Percentiles rank a stretch among this genome's conserved stretches.
These are phyloP conservation scores for Cladosporium sp. DNA, from an alignment of 2,329 filamentous ascomycete genomes.

Conservation along the genomic window DNA sequence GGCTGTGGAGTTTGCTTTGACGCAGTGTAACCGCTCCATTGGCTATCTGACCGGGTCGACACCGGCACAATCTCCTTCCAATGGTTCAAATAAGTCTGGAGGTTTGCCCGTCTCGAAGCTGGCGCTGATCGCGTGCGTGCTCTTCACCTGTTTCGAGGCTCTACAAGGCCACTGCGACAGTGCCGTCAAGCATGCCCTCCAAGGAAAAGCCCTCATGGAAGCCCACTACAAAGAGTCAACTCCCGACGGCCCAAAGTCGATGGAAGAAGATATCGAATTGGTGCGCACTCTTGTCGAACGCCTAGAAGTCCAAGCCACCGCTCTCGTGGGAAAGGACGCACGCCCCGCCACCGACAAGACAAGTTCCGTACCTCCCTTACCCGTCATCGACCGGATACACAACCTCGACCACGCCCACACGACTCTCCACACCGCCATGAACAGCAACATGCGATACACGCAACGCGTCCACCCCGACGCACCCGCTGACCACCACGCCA, in stretches of 20 bases:
- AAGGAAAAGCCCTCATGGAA: conserved; percentile 27
- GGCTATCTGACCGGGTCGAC: conserved; percentile 24
- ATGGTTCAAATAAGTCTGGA: background rate
- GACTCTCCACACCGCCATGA: conserved; percentile 28
- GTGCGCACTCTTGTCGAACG: conserved; percentile 30
- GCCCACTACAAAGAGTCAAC: conserved; percentile 7
- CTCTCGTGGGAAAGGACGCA: conserved; percentile 27
- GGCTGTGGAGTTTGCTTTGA: conserved; percentile 30
- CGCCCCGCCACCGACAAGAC: conserved; percentile 26
- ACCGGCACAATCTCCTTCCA: conserved; percentile 8
- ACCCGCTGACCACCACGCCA: conserved; percentile 26
- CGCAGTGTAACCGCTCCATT: conserved; percentile 31
- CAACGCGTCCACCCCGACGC: conserved; percentile 27
- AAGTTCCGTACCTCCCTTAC: conserved; percentile 23
- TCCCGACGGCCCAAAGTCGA: conserved; percentile 17
- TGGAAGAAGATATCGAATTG: conserved; percentile 29
- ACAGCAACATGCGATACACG: conserved; percentile 32
- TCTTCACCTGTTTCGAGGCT: conserved; percentile 32
- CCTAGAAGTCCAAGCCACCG: conserved; percentile 30
- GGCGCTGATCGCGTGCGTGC: conserved; percentile 29
- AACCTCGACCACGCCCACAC: conserved; percentile 31
- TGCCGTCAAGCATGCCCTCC: conserved; percentile 30
- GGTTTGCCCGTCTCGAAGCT: conserved; percentile 22
- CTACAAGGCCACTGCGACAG: conserved; percentile 32
- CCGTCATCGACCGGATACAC: conserved; percentile 25